phyloP scores from a whole-genome alignment of 1,139 yeast species.

The Suhomyces kunorum region DNA sequence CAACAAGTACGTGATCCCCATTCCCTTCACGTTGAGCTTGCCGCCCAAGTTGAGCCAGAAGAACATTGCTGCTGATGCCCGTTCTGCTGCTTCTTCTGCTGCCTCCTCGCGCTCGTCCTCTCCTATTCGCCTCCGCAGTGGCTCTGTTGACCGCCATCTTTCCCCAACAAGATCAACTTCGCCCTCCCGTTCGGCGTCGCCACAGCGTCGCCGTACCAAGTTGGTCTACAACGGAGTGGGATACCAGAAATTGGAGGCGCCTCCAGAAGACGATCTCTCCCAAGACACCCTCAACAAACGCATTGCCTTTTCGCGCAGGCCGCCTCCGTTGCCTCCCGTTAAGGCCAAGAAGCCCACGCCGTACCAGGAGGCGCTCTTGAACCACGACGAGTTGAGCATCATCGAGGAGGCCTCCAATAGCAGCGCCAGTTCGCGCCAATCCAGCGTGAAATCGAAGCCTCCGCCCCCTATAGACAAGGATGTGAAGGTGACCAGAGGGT shows the following conservation, averaged over 20 bases:
- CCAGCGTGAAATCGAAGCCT: constrained; percentile 25
- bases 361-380: constrained; percentile 17
- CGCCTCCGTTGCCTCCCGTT: constrained; percentile 21
- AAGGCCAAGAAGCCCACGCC: constrained; percentile 18
- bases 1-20: constrained; percentile 41
- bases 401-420: constrained; percentile 43
- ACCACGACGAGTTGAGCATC: constrained; percentile 42
- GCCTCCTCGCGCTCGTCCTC: constrained; percentile 13
- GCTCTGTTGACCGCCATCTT: constrained; percentile 3
- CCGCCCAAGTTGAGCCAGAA: constrained; percentile 46
- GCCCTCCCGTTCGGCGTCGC: constrained; percentile 14
- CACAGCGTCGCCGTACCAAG: constrained; percentile 22
- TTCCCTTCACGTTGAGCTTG: constrained; percentile 44
- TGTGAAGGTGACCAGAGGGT: no score
- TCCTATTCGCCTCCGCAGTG: constrained; percentile 15
- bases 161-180: constrained; percentile 17
- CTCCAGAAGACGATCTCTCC: constrained; percentile 26
- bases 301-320: constrained; percentile 20
- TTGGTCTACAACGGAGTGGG: constrained; percentile 41
- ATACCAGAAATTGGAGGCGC: constrained; percentile 38
- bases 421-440: constrained; percentile 31
- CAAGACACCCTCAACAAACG: constrained; percentile 4
- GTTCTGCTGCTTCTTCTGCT: no score
- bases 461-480: constrained; percentile 16
- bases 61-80: constrained; percentile 20